Conservation (phyloP, 257 asterid genomes). For the Asclepias syriaca region DNA sequence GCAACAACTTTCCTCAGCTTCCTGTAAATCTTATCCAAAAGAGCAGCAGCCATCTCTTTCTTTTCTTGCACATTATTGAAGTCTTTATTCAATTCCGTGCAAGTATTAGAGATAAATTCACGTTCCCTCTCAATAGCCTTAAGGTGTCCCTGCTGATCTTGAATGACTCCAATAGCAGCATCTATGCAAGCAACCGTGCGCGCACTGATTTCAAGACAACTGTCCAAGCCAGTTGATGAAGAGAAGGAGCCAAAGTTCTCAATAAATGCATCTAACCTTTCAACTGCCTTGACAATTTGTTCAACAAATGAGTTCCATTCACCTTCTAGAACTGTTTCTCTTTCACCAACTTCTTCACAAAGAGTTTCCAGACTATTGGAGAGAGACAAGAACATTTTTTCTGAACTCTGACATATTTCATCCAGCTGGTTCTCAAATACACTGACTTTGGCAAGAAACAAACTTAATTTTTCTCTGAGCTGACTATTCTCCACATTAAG, state of each 20-base stretch:
- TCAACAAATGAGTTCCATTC: constrained; percentile 56
- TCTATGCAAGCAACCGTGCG: constrained; percentile 51
- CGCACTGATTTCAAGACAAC: constrained; percentile 35
- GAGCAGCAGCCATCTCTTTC: constrained; percentile 35
- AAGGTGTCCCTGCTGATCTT: constrained; percentile 50
- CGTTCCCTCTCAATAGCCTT: constrained; percentile 43
- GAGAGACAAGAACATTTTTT: constrained; percentile 46
- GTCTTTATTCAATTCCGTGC: constrained; percentile 28
- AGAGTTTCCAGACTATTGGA: constrained; percentile 52
- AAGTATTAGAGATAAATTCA: constrained; percentile 38
- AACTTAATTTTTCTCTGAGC: constrained; percentile 45
- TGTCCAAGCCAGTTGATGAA: constrained; percentile 26
- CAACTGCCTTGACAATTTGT: constrained; percentile 48
- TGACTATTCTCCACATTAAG: constrained; percentile 54
- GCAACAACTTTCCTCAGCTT: constrained; percentile 48
- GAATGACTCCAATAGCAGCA: constrained; percentile 55
- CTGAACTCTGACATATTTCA: constrained; percentile 45
- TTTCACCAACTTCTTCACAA: constrained; percentile 48
- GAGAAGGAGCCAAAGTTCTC: constrained; percentile 24
- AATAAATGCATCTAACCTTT: constrained; percentile 46
- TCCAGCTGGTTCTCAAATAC: constrained; percentile 54
- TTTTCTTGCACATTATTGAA: constrained; percentile 28
- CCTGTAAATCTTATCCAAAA: constrained; percentile 41
- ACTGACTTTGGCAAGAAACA: constrained; percentile 38
- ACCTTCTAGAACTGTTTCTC: constrained; percentile 44